These are phyloP conservation scores for Aspergillus tubingensis DNA, from an alignment of 2,329 filamentous ascomycete species.

Conservation along the genomic window DNA sequence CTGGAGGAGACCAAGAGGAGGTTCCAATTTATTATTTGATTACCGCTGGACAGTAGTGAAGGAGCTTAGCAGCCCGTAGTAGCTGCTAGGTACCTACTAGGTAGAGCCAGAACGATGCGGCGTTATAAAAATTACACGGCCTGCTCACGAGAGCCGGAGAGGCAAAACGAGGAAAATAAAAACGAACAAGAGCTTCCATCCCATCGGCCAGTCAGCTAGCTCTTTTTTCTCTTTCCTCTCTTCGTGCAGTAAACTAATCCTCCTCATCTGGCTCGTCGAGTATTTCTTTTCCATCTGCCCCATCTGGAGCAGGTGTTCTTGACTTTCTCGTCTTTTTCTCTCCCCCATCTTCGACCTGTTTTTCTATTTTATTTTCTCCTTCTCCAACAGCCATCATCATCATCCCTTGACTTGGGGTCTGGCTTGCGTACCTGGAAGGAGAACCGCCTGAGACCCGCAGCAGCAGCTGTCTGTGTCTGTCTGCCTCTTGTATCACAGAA, in stretches of 20 bases:
- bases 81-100: slow-evolving; percentile 4
- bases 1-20: neutral
- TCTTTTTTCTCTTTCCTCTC: neutral
- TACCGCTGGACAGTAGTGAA: neutral
- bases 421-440: slow-evolving; percentile 2
- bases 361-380: neutral
- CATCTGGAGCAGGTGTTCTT: neutral
- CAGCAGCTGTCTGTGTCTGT: neutral
- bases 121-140: slow-evolving; percentile 7
- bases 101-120: slow-evolving; percentile 6
- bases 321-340: neutral
- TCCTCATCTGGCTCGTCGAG: neutral
- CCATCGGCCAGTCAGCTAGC: neutral
- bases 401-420: slow-evolving; percentile 1
- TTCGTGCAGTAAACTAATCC: neutral
- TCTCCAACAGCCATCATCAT: too few relatives aligned
- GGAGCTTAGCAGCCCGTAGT: neutral
- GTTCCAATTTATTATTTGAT: slow-evolving; percentile 1
- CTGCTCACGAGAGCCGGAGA: neutral
- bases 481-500: slow-evolving; percentile 15
- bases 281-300: slow-evolving; percentile 6
- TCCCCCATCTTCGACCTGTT: neutral
- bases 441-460: slow-evolving; percentile 7
- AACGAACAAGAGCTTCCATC: neutral
- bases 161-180: slow-evolving; percentile 1